Conservation (phyloP, 768 basidiomycete species). For the Mycena indigotica region DNA sequence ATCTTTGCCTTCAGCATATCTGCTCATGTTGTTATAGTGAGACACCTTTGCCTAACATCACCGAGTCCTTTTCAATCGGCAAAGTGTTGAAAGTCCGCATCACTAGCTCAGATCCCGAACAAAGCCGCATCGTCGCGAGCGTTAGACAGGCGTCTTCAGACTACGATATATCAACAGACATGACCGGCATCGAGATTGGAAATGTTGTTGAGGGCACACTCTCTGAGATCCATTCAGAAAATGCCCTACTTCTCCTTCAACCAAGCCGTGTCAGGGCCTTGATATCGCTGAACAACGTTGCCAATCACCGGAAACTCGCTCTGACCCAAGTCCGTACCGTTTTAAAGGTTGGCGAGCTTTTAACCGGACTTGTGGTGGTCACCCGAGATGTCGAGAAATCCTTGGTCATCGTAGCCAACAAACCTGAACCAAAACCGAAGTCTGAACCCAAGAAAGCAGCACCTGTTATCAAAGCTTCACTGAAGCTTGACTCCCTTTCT, state of each 20-base stretch:
- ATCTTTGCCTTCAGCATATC: background rate
- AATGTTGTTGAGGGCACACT: slow-evolving; percentile 70
- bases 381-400: slow-evolving; percentile 84
- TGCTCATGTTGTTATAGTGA: slow-evolving; percentile 53
- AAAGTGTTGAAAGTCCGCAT: slow-evolving; percentile 86
- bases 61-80: slow-evolving; percentile 72
- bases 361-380: slow-evolving; percentile 84
- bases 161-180: slow-evolving; percentile 56
- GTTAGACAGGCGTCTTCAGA: slow-evolving; percentile 74
- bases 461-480: slow-evolving; percentile 45
- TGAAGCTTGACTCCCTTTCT: slow-evolving; percentile 67
- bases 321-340: slow-evolving; percentile 63
- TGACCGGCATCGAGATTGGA: slow-evolving; percentile 77
- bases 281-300: slow-evolving; percentile 85
- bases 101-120: slow-evolving; percentile 58
- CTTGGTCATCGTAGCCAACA: slow-evolving; percentile 81
- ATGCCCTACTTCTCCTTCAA: slow-evolving; percentile 72
- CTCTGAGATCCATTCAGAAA: slow-evolving; percentile 83
- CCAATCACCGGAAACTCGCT: slow-evolving; percentile 72
- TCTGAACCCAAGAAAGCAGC: no score
- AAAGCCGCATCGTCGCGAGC: slow-evolving; percentile 75
- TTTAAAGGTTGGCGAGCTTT: slow-evolving; percentile 67
- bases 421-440: slow-evolving; percentile 63
- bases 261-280: slow-evolving; percentile 75
- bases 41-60: slow-evolving; percentile 53